Evolutionary conservation across 345 rosid genomes (phyloP), one percentile per base, ranked within the genome.

Genomic region (Eucalyptus albens): DNA sequence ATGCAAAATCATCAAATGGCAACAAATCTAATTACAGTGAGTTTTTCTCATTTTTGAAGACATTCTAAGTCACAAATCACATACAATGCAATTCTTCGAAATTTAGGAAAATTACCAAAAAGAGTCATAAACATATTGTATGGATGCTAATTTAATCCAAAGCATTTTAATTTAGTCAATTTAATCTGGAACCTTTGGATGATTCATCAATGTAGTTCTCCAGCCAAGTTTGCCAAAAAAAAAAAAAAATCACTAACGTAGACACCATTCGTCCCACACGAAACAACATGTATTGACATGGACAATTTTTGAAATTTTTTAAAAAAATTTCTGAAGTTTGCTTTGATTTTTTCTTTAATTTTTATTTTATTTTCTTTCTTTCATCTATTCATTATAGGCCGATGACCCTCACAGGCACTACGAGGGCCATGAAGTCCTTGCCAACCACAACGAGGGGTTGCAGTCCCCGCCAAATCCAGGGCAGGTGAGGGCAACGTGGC

Each of bases 261-360:
- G 17, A 29, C 8, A 12, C 16, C 2, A 8, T 0, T 2, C 3
- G 2, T 62, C 17, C 17, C 16, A 7, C 3, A 29, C 7, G 5
- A 6, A n/a, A 62, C 12, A 0, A 7, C n/a, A 5, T 26, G 13
- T 59, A 24, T 60, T 60, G 31, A 26, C 15, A 1, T 60, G 7
- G 15, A 26, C 7, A 60, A 60, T 26, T 60, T 26, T 60, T 60
- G 15, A 53, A 19, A 53, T 21, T 53, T 19, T 17, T 19, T 7
- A 0, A 8, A 53, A 19, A 53, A 53, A 2, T 0, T 21, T 53
- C 56, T 6, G 7, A 60, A 24, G 14, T 11, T 26, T 60, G 67
- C 67, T 11, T 53, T 53, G 4, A 60, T 26, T 60, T 60, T 60
- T 60, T 60, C 67, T 60, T 60, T 60, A n/a, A 4, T 53, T 53